Conservation (phyloP, 495 filamentous ascomycete genomes). For the Pseudevernia furfuracea region DNA sequence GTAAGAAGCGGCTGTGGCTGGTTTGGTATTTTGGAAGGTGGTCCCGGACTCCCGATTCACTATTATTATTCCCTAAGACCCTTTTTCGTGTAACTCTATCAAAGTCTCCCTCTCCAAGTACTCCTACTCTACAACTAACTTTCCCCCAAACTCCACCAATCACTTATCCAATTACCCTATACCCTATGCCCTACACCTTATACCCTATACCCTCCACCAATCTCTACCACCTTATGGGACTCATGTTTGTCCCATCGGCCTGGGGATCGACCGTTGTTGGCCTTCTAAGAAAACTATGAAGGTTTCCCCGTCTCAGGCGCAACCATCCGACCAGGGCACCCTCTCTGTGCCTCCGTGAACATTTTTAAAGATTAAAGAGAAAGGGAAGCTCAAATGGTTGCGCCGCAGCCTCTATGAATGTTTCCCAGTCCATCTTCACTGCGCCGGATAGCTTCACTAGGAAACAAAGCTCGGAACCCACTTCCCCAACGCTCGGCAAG, state of each 20-base stretch:
- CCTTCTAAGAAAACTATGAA: background rate
- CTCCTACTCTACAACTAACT: too few species aligned
- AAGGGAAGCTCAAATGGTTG: conserved; percentile 14
- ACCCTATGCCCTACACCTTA: too few species aligned
- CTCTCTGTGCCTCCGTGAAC: background rate
- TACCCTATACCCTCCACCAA: background rate
- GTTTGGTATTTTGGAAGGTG: background rate
- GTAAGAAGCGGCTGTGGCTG: background rate
- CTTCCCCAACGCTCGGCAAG: conserved; percentile 9
- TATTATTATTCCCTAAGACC: too few species aligned
- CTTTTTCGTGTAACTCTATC: background rate
- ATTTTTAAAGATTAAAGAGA: too few species aligned
- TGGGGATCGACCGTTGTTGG: conserved; percentile 3
- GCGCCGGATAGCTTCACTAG: conserved; percentile 12
- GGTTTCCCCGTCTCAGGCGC: background rate
- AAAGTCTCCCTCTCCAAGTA: too few species aligned
- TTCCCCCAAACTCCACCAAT: too few species aligned
- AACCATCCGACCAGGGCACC: background rate
- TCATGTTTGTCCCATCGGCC: background rate
- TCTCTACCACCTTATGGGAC: background rate
- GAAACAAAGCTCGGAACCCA: conserved; percentile 9
- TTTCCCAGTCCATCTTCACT: conserved; percentile 23
- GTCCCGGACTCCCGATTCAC: too few species aligned
- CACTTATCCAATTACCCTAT: too few species aligned
- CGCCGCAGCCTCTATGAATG: conserved; percentile 23